phyloP scores from a whole-genome alignment of 169 alveolate genomes.

The Plasmodium gaboni region DNA sequence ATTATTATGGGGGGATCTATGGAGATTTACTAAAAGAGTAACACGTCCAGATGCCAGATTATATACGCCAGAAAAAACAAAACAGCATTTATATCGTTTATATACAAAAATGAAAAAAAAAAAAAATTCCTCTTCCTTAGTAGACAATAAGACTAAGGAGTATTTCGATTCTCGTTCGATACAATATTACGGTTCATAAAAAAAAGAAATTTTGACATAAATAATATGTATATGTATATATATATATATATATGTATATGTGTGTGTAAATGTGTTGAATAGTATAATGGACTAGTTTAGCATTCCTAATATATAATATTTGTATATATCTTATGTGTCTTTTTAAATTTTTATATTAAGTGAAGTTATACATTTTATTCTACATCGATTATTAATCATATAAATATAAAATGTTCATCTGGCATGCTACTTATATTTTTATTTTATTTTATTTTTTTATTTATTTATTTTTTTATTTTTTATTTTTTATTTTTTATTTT shows the following conservation, averaged over 20 bases:
- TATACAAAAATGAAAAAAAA: conserved; percentile 76
- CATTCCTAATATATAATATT: no score
- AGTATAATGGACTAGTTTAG: no score
- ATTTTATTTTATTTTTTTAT: conserved; percentile 9
- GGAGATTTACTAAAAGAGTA: conserved; percentile 89
- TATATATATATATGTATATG: no score
- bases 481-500: neutral
- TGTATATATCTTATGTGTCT: no score
- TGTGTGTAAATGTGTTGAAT: no score
- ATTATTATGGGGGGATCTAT: conserved; percentile 93
- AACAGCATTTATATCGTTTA: conserved; percentile 79
- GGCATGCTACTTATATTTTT: neutral
- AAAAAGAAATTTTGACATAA: neutral
- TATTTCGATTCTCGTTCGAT: conserved; percentile 28
- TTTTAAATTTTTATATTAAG: no score
- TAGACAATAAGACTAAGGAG: conserved; percentile 12
- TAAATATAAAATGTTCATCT: no score
- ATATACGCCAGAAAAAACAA: conserved; percentile 83
- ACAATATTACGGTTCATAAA: conserved; percentile 45
- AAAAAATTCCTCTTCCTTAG: conserved; percentile 11
- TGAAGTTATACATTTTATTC: no score
- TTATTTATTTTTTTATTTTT: neutral
- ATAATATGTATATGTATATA: no score
- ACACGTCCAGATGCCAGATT: conserved; percentile 90
- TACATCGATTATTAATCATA: no score